Evolutionary conservation across 1,139 yeast species (phyloP), one percentile per base, ranked within the genome.

Genomic region (Pichia sp.): DNA sequence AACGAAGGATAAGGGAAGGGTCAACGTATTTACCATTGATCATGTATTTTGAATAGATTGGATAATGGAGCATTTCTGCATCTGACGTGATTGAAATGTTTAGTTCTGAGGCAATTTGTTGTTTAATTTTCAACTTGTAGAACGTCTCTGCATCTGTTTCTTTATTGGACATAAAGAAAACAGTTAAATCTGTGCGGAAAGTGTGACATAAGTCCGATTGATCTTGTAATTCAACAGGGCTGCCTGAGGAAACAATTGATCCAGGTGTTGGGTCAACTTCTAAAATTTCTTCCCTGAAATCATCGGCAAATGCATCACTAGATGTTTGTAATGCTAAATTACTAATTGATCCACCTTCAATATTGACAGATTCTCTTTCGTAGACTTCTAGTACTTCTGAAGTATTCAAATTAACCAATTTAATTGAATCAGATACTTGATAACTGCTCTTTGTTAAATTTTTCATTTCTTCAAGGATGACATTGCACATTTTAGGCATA

Each of bases 401-500:
- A n/a, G 47, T 34, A 7, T 42, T 37, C 8, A 52, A 35, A 41
- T 52, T 48, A 10, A 54, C 36, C 5, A 57, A 20, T 33, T 51
- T 56, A 24, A 57, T 50, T 38, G 44, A 46, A 13, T 48, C 47
- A 13, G 39, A 42, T 26, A 43, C 42, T 8, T 37, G 47, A 9
- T 47, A 32, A 6, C 37, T 42, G 2, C 42, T 40, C 5, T 34
- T 38, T 23, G 52, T 52, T 24, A 58, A 28, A 22, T 41, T 47
- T 4, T 40, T 37, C 26, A 59, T 24, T 31, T 59, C 60, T 4
- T 54, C 42, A 20, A 46, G 43, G 20, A 59, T 44, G 43, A 59
- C 49, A 15, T 48, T 47, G 8, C 47, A 41, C 20, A 57, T 31
- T 31, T 52, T 47, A 7, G 38, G 36, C 31, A 52, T 40, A 29